Base-by-base conservation (phyloP, 2,329 filamentous ascomycete genomes). In the Sarocladium brachiariae region DNA sequence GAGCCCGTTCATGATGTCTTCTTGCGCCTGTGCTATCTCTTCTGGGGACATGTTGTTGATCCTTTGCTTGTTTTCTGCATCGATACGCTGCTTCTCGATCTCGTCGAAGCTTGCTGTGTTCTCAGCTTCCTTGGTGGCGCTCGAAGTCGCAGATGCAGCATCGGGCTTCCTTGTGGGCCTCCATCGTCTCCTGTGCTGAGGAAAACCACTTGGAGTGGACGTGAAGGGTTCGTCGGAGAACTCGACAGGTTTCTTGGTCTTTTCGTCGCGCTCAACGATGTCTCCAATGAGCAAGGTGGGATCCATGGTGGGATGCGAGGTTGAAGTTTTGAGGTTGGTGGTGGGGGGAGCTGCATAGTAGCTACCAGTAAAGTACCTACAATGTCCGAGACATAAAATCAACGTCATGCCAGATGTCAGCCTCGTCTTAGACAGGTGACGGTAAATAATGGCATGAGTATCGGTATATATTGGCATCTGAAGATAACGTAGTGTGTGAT, bases 161-260 rank as follows among this genome's bases (percentile, higher is more conserved):
- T 11, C 61, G 65, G 56, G 55, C 66, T 60, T 88, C 83, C 64
- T 89, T 95, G 72, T 96, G 96, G 2, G 86, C 79, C 2, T 90
- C 51, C 74, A 76, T 56, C 91, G 83, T 64, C 87, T 89, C 66
- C 87, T 93, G 65, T 90, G 91, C 52, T 84, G 81, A n/a, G 93
- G 93, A 58, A 97, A 97, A 1, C 93, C 93, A 11, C 30, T 49
- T 18, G 46, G 31, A 3, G 46, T 49, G 18, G 46, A 23, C 25
- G 30, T 37, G 31, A 49, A 49, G 23, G 46, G 46, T 16, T 49
- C 33, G 46, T 49, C 46, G 16, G 30, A 35, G 24, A 49, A 49
- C 43, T 76, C 75, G 13, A 85, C 83, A 4, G 86, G 76, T 55
- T 80, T 83, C 19, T 81, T 50, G 35, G 21, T 10, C 21, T 74